These are phyloP conservation scores for Ogataea henricii DNA, from an alignment of 805 yeast genomes.

Conservation along the genomic window DNA sequence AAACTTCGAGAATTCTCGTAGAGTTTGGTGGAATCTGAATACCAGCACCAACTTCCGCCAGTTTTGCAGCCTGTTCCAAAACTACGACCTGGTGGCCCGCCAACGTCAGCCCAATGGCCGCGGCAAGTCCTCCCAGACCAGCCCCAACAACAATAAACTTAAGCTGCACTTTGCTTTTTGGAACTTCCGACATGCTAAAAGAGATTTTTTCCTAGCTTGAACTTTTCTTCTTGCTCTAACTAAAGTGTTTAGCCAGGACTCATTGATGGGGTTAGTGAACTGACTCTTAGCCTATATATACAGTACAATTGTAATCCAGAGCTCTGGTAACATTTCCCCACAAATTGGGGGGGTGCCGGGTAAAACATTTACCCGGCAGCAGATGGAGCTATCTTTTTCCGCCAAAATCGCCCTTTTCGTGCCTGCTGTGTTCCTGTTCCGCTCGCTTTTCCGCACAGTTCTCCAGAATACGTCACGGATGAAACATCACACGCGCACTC, in stretches of 20 bases:
- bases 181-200: not conserved
- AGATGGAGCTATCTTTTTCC: not conserved
- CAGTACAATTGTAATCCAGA: not conserved
- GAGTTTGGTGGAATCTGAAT: constrained; percentile 26
- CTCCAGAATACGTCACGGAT: not conserved
- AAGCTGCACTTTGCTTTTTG: constrained; percentile 9
- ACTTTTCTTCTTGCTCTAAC: not conserved
- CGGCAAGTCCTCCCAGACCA: constrained; percentile 35
- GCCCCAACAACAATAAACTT: constrained; percentile 32
- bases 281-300: constrained; percentile 4
- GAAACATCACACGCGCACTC: too few relatives aligned
- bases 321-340: not conserved
- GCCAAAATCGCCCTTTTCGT: constrained; percentile 2
- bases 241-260: constrained; percentile 1
- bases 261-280: not conserved
- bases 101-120: constrained; percentile 28
- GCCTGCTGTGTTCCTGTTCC: not conserved
- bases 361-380: not conserved
- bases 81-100: constrained; percentile 31
- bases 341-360: not conserved
- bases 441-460: not conserved
- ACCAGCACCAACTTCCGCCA: constrained; percentile 23
- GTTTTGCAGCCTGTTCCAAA: constrained; percentile 30
- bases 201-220: not conserved
- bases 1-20: constrained; percentile 14